Base-by-base conservation (phyloP, 1,284 basidiomycete species). In the Moesziomyces globuligerus region DNA sequence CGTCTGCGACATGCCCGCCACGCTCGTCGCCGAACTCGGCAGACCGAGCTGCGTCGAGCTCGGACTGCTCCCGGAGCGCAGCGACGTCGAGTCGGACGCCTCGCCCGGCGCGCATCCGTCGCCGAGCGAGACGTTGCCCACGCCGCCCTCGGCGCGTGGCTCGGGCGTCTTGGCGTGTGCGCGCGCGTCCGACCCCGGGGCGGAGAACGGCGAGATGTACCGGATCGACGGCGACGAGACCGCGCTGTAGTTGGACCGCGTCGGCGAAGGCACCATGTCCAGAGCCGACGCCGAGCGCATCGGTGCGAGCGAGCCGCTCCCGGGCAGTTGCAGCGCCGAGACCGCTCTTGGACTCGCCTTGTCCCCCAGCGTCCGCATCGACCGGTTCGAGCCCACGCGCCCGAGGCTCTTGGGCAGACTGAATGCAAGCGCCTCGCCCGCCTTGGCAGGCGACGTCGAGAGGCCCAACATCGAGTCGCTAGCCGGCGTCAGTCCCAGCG, bases 221-320 rank as follows among this genome's bases (percentile, higher is more conserved):
- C 61, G 60, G 25, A 70, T 64, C 10, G 67, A 70, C 0, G 60
- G 60, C 52, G 67, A 70, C 20, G 60, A 48, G 25, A 47, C n/a
- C 15, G 15, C 36, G 38, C 67, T 65, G 28, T 48, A 28, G 41
- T 49, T 65, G 26, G 67, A 70, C 11, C 61, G 51, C 7, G 67
- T 70, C 0, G 67, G 67, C n/a, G 67, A 70, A 17, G 61, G 52
- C 46, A 60, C 15, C 2, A 21, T 20, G 9, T 70, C 67, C 20
- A 51, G n/a, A 9, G 42, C 49, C 17, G 39, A 29, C 3, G 67
- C 60, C n/a, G 67, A 70, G 39, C 67, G 56, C 3, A 57, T 56
- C 23, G 67, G 67, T 6, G 56, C 67, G 8, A 70, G 47, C 34
- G 53, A 47, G 11, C 49, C 49, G 15, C 28, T 40, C 13, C 40